Evolutionary conservation across 805 yeast species (phyloP), one percentile per base, ranked within the genome.

Genomic region (Brettanomyces sp.): DNA sequence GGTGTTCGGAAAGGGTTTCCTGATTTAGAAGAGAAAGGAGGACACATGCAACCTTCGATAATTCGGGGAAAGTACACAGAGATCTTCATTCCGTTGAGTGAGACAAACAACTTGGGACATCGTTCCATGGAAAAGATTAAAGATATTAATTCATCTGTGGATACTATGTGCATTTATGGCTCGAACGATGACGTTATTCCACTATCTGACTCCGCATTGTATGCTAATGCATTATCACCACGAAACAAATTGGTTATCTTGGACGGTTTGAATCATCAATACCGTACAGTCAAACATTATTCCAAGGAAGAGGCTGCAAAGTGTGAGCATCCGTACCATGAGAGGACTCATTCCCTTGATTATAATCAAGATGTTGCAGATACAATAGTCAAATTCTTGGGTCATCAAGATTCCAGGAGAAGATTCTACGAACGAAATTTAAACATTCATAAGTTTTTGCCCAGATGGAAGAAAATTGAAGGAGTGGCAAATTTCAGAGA

Each of bases 221-320:
- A 68, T 64, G 77, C 84, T 6, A 78, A 82, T 53, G 52, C 66
- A 8, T 73, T 89, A 42, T 72, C 70, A 25, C 64, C 74, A 4
- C 76, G 89, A 21, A 82, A 84, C 53, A 67, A 70, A 3, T 65
- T 88, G 45, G 67, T 69, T 35, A 59, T 86, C 6, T 66, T 90
- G 9, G 75, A 76, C 1, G 69, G 68, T 40, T 96, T 95, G 0
- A 90, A 87, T 58, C 98, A 90, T 62, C 86, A 85, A 55, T 89
- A 74, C 57, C 84, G 74, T 57, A 91, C 93, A 0, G 50, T 57
- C 1, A 56, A 61, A 3, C 64, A 54, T 8, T 67, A 62, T 14
- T 65, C 63, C 21, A 71, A 65, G 33, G 61, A 46, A 5, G 56
- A 58, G 45, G 39, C 67, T 53, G 47, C 42, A 3, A 35, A 39